Base-by-base conservation (phyloP, 305 asterid species). In the Rubia tinctorum region DNA sequence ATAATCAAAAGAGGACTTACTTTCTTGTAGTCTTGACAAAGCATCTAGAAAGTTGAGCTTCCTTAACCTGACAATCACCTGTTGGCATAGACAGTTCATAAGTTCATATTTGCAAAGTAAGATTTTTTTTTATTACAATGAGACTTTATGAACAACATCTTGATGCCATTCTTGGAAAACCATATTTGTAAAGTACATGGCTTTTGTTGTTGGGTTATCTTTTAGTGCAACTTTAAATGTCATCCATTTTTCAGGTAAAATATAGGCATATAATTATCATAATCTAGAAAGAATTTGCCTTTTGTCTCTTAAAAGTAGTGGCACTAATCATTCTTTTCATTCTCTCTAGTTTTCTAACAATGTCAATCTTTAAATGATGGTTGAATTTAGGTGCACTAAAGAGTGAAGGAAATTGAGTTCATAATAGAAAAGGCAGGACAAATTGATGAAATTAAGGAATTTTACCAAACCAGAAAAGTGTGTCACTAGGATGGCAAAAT, bases 21-120 rank as follows among this genome's bases (percentile, higher is more conserved):
- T 80, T 85, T 91, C 94, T 42, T 81, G 87, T 79, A 86, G 86
- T 76, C 93, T 86, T 75, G 90, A 71, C 61, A 93, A 84, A 42
- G 92, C 74, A 45, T 90, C 88, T 69, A 93, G 81, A 80, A 83
- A 71, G 76, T 85, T 89, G 63, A 80, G 87, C 78, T 90, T 93
- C 88, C 85, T 89, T 82, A 83, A 78, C 79, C 84, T 89, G 78
- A 93, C 86, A 81, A 91, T 80, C 61, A 88, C 96, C 97, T 93
- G 87, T 68, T 23, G 37, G 37, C 55, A 66, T 40, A 14, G 20
- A 66, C n/a, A 42, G 9, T 5, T 8, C 6, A 68, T 18, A 6
- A 25, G 44, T 30, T 45, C 9, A 68, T 44, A 14, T 1, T 44
- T 68, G 60, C 72, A 13, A 3, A 30, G 14, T 8, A 12, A 12